Evolutionary conservation across 2,329 filamentous ascomycete species (phyloP), one percentile per base, ranked within the genome.

Genomic region (Decorospora gaudefroyi): DNA sequence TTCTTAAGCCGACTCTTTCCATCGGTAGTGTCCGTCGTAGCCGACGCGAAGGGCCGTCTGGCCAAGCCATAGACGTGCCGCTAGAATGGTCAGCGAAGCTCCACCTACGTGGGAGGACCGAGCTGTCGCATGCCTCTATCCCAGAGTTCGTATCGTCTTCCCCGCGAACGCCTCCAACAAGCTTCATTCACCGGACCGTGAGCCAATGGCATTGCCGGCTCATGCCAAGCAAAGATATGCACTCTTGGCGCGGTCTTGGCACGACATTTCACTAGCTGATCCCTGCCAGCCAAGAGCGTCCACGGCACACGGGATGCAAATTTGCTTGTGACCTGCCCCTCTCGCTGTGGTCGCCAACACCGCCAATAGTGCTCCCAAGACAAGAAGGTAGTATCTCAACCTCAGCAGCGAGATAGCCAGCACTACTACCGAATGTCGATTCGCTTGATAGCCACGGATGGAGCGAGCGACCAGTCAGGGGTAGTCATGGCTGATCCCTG

Each of bases 331-430:
- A 57, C 54, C 57, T 61, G 55, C 55, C 51, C 37, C 21, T 43
- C 42, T 28, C 13, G 45, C 51, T 22, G 27, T 48, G 50, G 42
- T 50, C 32, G 44, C 57, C 57, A 57, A 48, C 41, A 12, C 7
- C 41, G 57, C 57, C 57, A 61, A 59, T 30, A 23, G 8, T 17
- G n/a, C n/a, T n/a, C 35, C 55, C 57, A 59, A 57, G 55, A 12
- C 44, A 26, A 21, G 16, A 29, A n/a, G 16, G 16, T 25, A 17
- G 17, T 41, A 19, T 29, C 16, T 13, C 26, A 29, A 36, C 31
- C 16, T 30, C 15, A 23, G 35, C 10, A n/a, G 28, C 2, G 17
- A 32, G 28, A 17, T 26, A 27, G 32, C 22, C 8, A 12, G 39
- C 17, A 10, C 12, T 32, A 33, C 11, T 19, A 8, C 21, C 27